Evolutionary conservation across 441 rosid genomes (phyloP).

Genomic region (Erysimum cheiri): DNA sequence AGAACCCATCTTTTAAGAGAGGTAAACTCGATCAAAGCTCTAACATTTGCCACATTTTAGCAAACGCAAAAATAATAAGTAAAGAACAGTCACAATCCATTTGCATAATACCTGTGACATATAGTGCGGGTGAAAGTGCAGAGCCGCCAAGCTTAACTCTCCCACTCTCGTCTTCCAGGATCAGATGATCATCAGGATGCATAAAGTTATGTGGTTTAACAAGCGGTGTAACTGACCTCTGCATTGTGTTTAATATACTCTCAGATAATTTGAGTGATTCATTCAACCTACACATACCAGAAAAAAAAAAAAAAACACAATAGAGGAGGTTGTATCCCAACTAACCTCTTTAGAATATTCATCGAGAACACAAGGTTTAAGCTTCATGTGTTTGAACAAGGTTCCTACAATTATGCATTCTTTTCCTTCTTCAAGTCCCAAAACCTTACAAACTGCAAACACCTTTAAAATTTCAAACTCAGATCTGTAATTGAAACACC

Average conservation of each 20-base stretch:
- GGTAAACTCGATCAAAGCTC: background rate
- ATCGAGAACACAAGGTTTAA: constrained; percentile 92
- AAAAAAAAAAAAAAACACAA: too few species aligned
- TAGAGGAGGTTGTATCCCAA: constrained; percentile 15
- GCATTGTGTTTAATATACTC: constrained; percentile 31
- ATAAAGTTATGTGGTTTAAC: constrained; percentile 83
- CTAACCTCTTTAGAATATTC: constrained; percentile 95
- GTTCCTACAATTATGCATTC: constrained; percentile 94
- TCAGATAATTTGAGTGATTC: background rate
- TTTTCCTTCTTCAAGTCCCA: constrained; percentile 83
- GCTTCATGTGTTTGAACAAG: constrained; percentile 94
- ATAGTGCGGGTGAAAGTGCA: constrained; percentile 60
- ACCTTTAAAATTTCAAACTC: constrained; percentile 3
- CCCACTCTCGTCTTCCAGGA: constrained; percentile 97
- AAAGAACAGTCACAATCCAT: constrained; percentile 27
- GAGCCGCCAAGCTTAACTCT: constrained; percentile 85
- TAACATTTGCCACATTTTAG: constrained; percentile 1
- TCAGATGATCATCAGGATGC: constrained; percentile 79
- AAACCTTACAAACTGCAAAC: constrained; percentile 75
- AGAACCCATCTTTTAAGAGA: constrained; percentile 10
- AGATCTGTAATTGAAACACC: constrained; percentile 17
- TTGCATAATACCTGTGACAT: constrained; percentile 77
- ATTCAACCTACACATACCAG: too few species aligned
- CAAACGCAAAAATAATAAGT: constrained; percentile 12
- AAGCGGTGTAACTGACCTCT: constrained; percentile 82